These are phyloP conservation scores for Lachancea dasiensis DNA, from an alignment of 805 yeast genomes.

Conservation along the genomic window DNA sequence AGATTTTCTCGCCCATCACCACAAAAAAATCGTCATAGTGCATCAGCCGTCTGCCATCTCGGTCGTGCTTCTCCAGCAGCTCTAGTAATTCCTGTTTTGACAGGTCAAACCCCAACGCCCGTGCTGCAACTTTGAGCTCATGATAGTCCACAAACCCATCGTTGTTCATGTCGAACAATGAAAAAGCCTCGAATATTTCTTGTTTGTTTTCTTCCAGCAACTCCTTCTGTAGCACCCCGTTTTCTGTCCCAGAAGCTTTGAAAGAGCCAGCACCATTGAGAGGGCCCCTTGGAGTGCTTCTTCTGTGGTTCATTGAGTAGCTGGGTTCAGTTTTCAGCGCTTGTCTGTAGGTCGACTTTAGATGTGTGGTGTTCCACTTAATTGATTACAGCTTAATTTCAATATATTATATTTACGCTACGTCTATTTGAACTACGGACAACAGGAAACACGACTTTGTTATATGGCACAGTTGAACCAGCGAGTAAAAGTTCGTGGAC, in stretches of 20 bases:
- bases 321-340: not conserved
- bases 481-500: constrained; percentile 35
- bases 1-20: constrained; percentile 69
- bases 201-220: constrained; percentile 81
- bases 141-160: constrained; percentile 91
- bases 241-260: constrained; percentile 9
- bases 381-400: no score
- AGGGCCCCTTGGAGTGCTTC: constrained; percentile 10
- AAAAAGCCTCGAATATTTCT: constrained; percentile 88
- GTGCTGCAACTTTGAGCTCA: constrained; percentile 86
- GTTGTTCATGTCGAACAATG: constrained; percentile 83
- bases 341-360: not conserved
- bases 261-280: constrained; percentile 6
- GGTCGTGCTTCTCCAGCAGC: constrained; percentile 73
- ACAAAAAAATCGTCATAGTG: constrained; percentile 74
- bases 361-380: no score
- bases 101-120: constrained; percentile 88
- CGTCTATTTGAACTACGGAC: no score
- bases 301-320: constrained; percentile 9
- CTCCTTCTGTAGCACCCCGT: constrained; percentile 39
- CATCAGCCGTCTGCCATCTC: constrained; percentile 66
- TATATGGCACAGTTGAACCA: constrained; percentile 21
- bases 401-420: no score
- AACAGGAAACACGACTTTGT: no score
- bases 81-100: constrained; percentile 68